phyloP scores from a whole-genome alignment of 2,329 filamentous ascomycete species.

The Rutstroemia sydowiana region DNA sequence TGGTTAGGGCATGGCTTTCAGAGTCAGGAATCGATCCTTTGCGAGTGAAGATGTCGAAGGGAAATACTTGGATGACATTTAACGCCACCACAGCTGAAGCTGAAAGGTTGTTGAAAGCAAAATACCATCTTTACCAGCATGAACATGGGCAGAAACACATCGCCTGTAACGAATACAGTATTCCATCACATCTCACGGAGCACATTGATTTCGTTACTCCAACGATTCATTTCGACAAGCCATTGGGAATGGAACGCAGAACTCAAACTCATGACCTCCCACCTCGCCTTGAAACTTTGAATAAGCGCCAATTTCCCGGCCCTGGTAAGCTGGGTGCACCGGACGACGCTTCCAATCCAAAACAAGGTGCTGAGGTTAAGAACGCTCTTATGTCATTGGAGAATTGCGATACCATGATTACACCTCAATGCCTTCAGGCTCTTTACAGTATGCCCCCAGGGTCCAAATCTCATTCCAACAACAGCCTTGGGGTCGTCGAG shows the following conservation, averaged over 20 bases:
- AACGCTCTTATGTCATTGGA: conserved; percentile 24
- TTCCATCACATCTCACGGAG: conserved; percentile 24
- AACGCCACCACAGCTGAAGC: conserved; percentile 33
- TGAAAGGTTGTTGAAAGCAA: conserved; percentile 46
- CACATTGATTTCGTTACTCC: conserved; percentile 30
- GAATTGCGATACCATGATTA: conserved; percentile 47
- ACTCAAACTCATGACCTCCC: conserved; percentile 32
- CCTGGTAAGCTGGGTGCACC: conserved; percentile 26
- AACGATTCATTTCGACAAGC: conserved; percentile 29
- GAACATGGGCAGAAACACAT: conserved; percentile 37
- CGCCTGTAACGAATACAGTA: conserved; percentile 28
- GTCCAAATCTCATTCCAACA: conserved; percentile 32
- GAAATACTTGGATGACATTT: conserved; percentile 26
- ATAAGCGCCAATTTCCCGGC: conserved; percentile 9
- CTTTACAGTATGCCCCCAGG: conserved; percentile 42
- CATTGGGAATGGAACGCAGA: conserved; percentile 12
- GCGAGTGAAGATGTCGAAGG: conserved; percentile 40
- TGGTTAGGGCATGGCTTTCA: conserved; percentile 47
- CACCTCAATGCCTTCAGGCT: conserved; percentile 47
- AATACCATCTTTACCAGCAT: conserved; percentile 46
- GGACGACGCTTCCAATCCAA: conserved; percentile 22
- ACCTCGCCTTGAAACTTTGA: conserved; percentile 12
- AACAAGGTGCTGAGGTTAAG: conserved; percentile 18
- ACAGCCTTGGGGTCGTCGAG: conserved; percentile 48
- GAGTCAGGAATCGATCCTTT: conserved; percentile 41